Percentiles rank a stretch among this genome's conserved stretches.
These are phyloP conservation scores for Botrytis fragariae DNA, from an alignment of 2,329 filamentous ascomycete species.

Conservation along the genomic window DNA sequence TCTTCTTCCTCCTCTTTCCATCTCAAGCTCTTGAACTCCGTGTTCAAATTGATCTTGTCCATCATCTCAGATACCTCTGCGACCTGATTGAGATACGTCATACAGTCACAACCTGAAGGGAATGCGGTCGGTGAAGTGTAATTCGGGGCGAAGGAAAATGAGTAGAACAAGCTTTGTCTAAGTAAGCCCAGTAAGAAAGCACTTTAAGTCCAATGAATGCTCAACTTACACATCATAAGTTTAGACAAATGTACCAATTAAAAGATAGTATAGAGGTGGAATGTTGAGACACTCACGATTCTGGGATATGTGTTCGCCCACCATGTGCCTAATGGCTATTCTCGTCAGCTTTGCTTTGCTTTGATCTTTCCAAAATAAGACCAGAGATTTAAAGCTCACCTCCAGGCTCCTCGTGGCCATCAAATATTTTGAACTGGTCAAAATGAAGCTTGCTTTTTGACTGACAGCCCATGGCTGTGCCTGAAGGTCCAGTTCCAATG, in stretches of 20 bases:
- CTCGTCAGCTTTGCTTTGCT: neutral
- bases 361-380: neutral
- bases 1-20: neutral
- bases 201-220: neutral
- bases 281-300: neutral
- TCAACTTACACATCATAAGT: neutral
- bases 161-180: slow-evolving; percentile 53
- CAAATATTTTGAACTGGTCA: slow-evolving; percentile 47
- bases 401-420: neutral
- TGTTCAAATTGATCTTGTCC: neutral
- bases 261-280: neutral
- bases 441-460: slow-evolving; percentile 52
- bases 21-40: neutral
- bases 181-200: neutral
- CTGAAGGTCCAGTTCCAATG: slow-evolving; percentile 57
- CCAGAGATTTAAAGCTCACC: neutral
- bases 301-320: neutral
- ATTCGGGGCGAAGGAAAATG: slow-evolving; percentile 59
- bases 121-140: slow-evolving; percentile 29
- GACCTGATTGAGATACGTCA: neutral
- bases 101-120: neutral
- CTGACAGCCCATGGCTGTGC: slow-evolving; percentile 56
- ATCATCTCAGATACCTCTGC: neutral
- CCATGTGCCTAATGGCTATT: neutral
- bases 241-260: neutral